Conservation (phyloP, 163 green algal genomes). For the Trebouxia gelatinosa region DNA sequence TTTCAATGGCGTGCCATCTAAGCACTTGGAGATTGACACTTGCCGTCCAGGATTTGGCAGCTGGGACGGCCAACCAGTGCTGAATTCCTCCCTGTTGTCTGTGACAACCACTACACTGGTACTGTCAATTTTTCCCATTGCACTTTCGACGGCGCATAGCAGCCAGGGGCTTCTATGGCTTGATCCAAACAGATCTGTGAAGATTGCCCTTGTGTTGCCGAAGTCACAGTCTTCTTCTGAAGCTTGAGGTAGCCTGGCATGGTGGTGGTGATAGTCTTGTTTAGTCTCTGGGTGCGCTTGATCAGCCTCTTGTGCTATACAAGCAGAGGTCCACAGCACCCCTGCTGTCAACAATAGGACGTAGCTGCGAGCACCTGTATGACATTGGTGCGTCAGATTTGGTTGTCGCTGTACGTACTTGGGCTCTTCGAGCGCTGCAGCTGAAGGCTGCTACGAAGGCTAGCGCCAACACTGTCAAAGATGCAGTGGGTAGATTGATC, state of each 20-base stretch:
- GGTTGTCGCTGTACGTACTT: too few species aligned
- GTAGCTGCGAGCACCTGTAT: too few species aligned
- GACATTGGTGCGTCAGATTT: too few species aligned
- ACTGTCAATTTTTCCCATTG: not conserved
- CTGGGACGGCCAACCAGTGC: not conserved
- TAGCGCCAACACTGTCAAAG: too few species aligned
- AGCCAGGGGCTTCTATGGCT: slow-evolving; percentile 11
- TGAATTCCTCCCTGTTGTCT: not conserved
- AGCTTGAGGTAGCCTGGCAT: not conserved
- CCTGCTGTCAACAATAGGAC: too few species aligned
- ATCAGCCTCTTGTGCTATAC: too few species aligned
- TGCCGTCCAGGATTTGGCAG: not conserved
- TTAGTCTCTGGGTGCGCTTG: too few species aligned
- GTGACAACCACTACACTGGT: not conserved
- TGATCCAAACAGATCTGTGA: slow-evolving; percentile 15
- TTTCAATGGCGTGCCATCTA: slow-evolving; percentile 6
- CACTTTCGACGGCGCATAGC: slow-evolving; percentile 7
- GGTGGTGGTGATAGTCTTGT: too few species aligned
- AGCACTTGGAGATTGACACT: slow-evolving; percentile 7
- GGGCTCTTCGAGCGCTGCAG: too few species aligned
- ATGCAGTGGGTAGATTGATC: too few species aligned
- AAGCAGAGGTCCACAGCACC: too few species aligned
- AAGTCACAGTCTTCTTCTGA: slow-evolving; percentile 10
- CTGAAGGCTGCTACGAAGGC: too few species aligned
- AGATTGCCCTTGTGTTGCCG: not conserved